These are phyloP conservation scores for Candida sp. DNA, from an alignment of 1,139 yeast genomes.

Conservation along the genomic window DNA sequence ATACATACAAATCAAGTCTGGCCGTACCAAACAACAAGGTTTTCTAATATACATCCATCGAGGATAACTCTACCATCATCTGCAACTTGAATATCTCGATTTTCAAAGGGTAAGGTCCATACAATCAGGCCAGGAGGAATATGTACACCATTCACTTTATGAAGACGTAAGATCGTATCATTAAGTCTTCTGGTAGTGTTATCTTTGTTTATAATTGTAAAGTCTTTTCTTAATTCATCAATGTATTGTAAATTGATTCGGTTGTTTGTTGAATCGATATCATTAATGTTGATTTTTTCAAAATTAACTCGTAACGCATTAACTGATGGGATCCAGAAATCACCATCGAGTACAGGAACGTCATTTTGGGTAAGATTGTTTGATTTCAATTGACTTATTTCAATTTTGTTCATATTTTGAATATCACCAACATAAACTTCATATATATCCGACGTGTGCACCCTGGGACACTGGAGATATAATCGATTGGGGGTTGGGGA, in stretches of 20 bases:
- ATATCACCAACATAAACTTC: conserved; percentile 35
- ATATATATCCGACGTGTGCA: conserved; percentile 21
- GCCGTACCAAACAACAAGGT: conserved; percentile 25
- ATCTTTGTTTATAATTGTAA: conserved; percentile 5
- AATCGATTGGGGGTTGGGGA: conserved; percentile 7
- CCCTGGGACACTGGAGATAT: conserved; percentile 21
- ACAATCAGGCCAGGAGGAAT: conserved; percentile 17
- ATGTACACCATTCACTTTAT: conserved; percentile 33
- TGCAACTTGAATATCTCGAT: conserved; percentile 15
- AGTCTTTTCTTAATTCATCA: conserved; percentile 10
- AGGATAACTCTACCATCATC: conserved; percentile 25
- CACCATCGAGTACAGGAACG: conserved; percentile 13
- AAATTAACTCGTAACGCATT: conserved; percentile 31
- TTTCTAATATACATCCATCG: conserved; percentile 34
- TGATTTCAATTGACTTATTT: conserved; percentile 19
- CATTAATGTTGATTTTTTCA: conserved; percentile 32
- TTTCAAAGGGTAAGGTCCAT: conserved; percentile 29
- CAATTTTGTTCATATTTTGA: conserved; percentile 16
- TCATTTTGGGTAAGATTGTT: conserved; percentile 10
- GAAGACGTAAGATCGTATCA: conserved; percentile 21
- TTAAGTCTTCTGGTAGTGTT: conserved; percentile 3
- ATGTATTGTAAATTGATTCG: conserved; percentile 24
- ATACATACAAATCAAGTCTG: neutral
- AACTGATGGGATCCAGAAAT: conserved; percentile 34
- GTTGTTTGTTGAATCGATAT: conserved; percentile 26